Conservation (phyloP, 2,329 filamentous ascomycete genomes). For the Ophiocordyceps camponoti-leonardi region DNA sequence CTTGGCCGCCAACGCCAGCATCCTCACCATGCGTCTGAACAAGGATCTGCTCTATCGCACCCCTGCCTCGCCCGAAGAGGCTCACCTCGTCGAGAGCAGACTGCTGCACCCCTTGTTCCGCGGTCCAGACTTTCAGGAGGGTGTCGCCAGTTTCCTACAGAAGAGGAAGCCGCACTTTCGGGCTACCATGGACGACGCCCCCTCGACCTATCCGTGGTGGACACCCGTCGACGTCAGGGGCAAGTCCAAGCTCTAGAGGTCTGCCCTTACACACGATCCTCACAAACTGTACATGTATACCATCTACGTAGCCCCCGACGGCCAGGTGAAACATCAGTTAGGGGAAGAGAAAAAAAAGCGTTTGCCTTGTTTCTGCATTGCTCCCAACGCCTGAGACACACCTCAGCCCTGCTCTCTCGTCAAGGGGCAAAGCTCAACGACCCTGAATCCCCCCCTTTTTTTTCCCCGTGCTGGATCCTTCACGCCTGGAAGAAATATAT, state of each 20-base stretch:
- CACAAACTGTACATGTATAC: too few relatives aligned
- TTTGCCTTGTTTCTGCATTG: background rate
- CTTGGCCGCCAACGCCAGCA: slow-evolving; percentile 47
- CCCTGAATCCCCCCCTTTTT: too few relatives aligned
- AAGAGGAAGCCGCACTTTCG: slow-evolving; percentile 47
- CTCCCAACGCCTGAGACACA: background rate
- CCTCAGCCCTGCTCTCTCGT: background rate
- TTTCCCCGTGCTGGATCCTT: too few relatives aligned
- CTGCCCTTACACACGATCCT: too few relatives aligned
- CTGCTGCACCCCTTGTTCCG: slow-evolving; percentile 44
- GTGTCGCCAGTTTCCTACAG: slow-evolving; percentile 46
- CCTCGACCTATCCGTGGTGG: slow-evolving; percentile 53
- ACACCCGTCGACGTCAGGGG: slow-evolving; percentile 21
- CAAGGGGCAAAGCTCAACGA: too few relatives aligned
- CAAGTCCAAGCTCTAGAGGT: slow-evolving; percentile 11
- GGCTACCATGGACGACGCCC: slow-evolving; percentile 42
- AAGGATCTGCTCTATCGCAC: slow-evolving; percentile 52
- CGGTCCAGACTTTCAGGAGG: slow-evolving; percentile 44
- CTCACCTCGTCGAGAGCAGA: slow-evolving; percentile 51
- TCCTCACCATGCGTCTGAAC: slow-evolving; percentile 48
- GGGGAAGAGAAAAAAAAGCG: too few relatives aligned
- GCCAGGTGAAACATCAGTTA: too few relatives aligned
- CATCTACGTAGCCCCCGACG: too few relatives aligned
- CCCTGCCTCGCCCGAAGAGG: slow-evolving; percentile 43
- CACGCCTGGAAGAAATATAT: too few relatives aligned